Evolutionary conservation across 2,329 filamentous ascomycete species (phyloP).

Genomic region (Paraphaeosphaeria minitans): DNA sequence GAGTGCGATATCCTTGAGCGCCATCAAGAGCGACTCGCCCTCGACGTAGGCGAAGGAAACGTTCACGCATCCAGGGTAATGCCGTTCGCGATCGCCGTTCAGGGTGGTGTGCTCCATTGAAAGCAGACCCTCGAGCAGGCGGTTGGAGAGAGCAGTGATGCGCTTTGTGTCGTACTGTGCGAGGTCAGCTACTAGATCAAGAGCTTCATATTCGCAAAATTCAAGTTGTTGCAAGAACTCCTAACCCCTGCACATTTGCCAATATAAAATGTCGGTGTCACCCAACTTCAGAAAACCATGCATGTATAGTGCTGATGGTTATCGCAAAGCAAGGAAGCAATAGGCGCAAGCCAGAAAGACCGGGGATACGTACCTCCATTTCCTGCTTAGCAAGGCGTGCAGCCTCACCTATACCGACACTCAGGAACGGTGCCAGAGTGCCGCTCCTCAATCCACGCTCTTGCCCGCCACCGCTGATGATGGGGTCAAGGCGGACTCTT

Average conservation of each 20-base stretch:
- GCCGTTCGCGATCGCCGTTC: slow-evolving; percentile 81
- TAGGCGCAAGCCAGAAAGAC: slow-evolving; percentile 10
- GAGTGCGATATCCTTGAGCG: slow-evolving; percentile 94
- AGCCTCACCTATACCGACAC: slow-evolving; percentile 93
- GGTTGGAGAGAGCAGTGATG: slow-evolving; percentile 80
- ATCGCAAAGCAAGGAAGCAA: slow-evolving; percentile 49
- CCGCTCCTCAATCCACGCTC: slow-evolving; percentile 94
- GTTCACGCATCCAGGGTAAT: slow-evolving; percentile 97
- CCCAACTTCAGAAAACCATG: slow-evolving; percentile 79
- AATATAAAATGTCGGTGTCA: slow-evolving; percentile 49
- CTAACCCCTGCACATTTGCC: slow-evolving; percentile 70
- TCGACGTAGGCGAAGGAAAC: slow-evolving; percentile 98
- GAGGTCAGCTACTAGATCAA: slow-evolving; percentile 20
- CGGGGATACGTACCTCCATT: slow-evolving; percentile 72
- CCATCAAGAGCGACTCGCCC: slow-evolving; percentile 97
- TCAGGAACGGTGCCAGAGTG: slow-evolving; percentile 85
- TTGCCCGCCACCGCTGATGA: slow-evolving; percentile 95
- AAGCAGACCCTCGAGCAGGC: slow-evolving; percentile 80
- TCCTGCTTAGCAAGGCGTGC: slow-evolving; percentile 91
- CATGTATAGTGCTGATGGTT: slow-evolving; percentile 86
- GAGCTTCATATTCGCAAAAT: background rate
- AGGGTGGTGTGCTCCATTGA: slow-evolving; percentile 89
- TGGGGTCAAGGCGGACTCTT: slow-evolving; percentile 89
- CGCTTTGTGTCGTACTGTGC: slow-evolving; percentile 87
- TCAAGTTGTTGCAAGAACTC: slow-evolving; percentile 41